These are phyloP conservation scores for Epipyxis sp. DNA, from an alignment of 108 stramenopile species.

Conservation along the genomic window DNA sequence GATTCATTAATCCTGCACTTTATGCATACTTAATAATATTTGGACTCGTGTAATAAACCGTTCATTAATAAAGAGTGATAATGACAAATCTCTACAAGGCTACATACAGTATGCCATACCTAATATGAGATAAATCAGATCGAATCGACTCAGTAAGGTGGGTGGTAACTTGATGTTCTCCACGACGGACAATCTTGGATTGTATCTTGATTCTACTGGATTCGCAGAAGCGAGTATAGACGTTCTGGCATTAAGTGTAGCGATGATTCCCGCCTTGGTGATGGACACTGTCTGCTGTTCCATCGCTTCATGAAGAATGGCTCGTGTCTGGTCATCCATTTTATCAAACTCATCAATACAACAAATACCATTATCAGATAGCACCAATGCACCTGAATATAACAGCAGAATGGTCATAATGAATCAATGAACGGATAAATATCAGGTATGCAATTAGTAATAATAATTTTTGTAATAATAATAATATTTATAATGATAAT, in stretches of 20 bases:
- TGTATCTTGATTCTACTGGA: conserved; percentile 94
- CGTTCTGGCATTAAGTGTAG: conserved; percentile 92
- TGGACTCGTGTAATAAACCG: no score
- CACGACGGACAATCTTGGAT: conserved; percentile 88
- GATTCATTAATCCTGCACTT: no score
- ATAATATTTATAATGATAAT: no score
- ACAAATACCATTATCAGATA: conserved; percentile 93
- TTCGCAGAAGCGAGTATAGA: conserved; percentile 97
- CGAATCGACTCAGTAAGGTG: conserved; percentile 92
- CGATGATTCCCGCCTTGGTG: conserved; percentile 97
- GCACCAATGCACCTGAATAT: conserved; percentile 96
- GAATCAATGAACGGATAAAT: no score
- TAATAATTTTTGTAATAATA: conserved; percentile 13
- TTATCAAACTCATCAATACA: conserved; percentile 96
- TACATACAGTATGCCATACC: conserved; percentile 88
- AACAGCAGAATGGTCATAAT: no score
- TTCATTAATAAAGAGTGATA: conserved; percentile 79
- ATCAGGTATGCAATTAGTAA: no score
- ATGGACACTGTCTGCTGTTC: conserved; percentile 98
- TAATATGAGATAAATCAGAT: conserved; percentile 96
- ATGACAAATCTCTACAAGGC: no score
- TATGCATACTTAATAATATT: no score
- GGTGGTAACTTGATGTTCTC: conserved; percentile 98
- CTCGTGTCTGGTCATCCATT: conserved; percentile 93
- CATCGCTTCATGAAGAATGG: conserved; percentile 99